Conservation (phyloP, 1,284 basidiomycete species). For the Cryptococcus neoformans region DNA sequence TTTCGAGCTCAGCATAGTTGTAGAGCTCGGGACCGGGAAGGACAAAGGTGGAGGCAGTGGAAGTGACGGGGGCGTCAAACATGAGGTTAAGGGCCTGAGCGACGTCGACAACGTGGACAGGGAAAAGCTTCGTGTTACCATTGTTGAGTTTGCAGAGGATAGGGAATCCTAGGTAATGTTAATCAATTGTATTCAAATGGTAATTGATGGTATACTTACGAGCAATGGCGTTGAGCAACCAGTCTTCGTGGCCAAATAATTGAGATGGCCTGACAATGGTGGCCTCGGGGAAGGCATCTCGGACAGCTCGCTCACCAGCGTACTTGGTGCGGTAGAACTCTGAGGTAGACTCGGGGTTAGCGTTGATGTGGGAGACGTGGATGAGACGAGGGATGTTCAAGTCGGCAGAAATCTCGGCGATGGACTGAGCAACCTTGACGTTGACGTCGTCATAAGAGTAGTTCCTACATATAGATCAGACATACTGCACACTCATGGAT, state of each 20-base stretch:
- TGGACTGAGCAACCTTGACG: constrained; percentile 59
- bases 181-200: neutral
- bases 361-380: constrained; percentile 95
- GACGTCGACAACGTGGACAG: constrained; percentile 92
- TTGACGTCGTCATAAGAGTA: constrained; percentile 67
- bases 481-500: neutral
- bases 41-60: constrained; percentile 64
- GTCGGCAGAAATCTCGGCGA: constrained; percentile 76
- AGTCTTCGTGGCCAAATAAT: constrained; percentile 94
- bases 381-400: constrained; percentile 81
- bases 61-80: constrained; percentile 61
- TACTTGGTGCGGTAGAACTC: constrained; percentile 86
- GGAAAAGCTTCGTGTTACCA: constrained; percentile 79
- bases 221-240: constrained; percentile 87
- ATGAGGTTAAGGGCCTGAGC: constrained; percentile 86
- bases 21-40: constrained; percentile 88
- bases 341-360: constrained; percentile 72
- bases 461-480: constrained; percentile 57
- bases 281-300: constrained; percentile 77
- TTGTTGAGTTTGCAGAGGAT: constrained; percentile 93
- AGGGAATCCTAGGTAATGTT: constrained; percentile 65
- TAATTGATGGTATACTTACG: constrained; percentile 55
- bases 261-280: constrained; percentile 84
- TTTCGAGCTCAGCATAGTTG: constrained; percentile 78
- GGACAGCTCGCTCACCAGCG: constrained; percentile 84